These are phyloP conservation scores for Phycomyces blakesleeanus DNA, from an alignment of 192 early-diverging fungal species.

Conservation along the genomic window DNA sequence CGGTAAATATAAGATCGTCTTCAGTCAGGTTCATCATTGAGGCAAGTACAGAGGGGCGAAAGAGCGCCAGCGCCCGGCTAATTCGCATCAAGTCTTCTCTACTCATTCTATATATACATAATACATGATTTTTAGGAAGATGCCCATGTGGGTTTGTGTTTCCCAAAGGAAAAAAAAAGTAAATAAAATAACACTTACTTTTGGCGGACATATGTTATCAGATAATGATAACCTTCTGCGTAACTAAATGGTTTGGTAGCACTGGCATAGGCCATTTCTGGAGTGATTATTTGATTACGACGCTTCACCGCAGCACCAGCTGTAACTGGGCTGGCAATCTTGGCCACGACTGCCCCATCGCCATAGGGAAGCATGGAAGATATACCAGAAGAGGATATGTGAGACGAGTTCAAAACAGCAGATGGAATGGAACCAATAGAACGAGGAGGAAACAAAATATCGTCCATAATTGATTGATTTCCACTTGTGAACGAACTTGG, in stretches of 20 bases:
- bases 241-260: constrained; percentile 87
- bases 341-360: constrained; percentile 24
- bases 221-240: constrained; percentile 88
- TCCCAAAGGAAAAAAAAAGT: neutral
- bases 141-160: neutral
- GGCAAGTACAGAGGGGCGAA: constrained; percentile 93
- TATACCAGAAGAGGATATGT: constrained; percentile 15
- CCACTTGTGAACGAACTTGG: constrained; percentile 2
- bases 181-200: constrained; percentile 53
- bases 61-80: constrained; percentile 83
- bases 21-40: constrained; percentile 90
- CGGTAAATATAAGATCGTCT: constrained; percentile 93
- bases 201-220: constrained; percentile 79
- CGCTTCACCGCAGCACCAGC: constrained; percentile 14
- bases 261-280: constrained; percentile 76
- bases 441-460: neutral
- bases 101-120: constrained; percentile 73
- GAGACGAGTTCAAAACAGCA: neutral
- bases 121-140: neutral
- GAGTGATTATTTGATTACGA: constrained; percentile 37
- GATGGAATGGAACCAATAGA: neutral
- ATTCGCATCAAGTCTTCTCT: constrained; percentile 89
- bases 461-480: neutral
- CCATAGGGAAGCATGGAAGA: constrained; percentile 22
- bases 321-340: constrained; percentile 17